Percentiles rank a stretch among this genome's conserved stretches.
phyloP scores from a whole-genome alignment of 106 monocot genomes.

The Gastrodia elata region DNA sequence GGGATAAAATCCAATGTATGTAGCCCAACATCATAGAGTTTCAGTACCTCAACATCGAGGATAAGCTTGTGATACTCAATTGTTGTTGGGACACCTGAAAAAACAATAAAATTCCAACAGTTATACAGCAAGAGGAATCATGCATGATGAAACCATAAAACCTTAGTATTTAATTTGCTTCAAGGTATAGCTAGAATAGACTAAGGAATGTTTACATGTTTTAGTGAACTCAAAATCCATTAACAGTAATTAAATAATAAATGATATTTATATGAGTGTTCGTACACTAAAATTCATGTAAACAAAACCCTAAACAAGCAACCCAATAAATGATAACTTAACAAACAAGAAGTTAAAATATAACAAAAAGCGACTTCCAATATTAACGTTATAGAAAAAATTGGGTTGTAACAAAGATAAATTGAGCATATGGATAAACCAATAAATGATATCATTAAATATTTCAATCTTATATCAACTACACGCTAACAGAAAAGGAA shows the following conservation, averaged over 20 bases:
- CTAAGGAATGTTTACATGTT: no score
- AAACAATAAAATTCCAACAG: background rate
- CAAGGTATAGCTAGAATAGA: no score
- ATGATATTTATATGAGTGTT: no score
- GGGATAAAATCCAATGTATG: background rate
- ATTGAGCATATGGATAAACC: background rate
- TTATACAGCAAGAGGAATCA: background rate
- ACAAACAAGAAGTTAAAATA: background rate
- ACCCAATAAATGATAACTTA: no score
- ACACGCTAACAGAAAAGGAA: background rate
- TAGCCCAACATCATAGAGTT: background rate
- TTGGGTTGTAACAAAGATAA: background rate
- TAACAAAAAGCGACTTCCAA: background rate
- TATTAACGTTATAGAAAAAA: background rate
- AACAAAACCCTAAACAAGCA: no score
- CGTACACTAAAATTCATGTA: no score
- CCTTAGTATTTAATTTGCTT: background rate
- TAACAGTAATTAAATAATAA: no score
- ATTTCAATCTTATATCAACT: background rate
- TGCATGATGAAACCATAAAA: background rate
- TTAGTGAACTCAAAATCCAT: background rate
- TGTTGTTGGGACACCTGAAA: constrained; percentile 79
- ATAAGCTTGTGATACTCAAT: constrained; percentile 93
- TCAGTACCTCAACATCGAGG: constrained; percentile 71
- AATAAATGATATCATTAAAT: background rate